These are phyloP conservation scores for Epichloe gansuensis DNA, from an alignment of 2,329 filamentous ascomycete species.

Conservation along the genomic window DNA sequence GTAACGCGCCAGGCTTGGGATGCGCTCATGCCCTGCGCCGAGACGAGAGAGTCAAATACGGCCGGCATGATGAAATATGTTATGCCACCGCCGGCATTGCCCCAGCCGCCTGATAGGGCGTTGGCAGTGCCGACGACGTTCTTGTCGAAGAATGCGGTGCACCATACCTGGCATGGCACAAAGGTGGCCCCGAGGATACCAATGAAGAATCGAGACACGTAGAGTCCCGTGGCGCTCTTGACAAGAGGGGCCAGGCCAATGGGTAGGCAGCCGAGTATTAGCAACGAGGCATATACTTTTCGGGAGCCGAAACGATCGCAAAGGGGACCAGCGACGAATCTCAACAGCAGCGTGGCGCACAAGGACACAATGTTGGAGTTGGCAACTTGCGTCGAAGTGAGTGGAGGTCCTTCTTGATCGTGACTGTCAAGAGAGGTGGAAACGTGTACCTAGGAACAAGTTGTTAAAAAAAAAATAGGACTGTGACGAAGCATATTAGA, in stretches of 20 bases:
- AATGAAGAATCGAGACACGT: conserved; percentile 65
- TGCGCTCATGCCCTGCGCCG: conserved; percentile 41
- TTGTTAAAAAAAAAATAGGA: neutral
- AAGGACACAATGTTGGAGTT: conserved; percentile 89
- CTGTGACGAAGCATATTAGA: no score
- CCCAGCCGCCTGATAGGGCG: conserved; percentile 70
- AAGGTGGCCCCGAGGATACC: conserved; percentile 68
- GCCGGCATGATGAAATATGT: conserved; percentile 93
- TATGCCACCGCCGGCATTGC: conserved; percentile 78
- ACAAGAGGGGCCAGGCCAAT: conserved; percentile 72
- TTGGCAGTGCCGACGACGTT: conserved; percentile 85
- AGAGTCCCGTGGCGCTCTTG: conserved; percentile 48
- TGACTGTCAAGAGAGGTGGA: conserved; percentile 63
- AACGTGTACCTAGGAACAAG: conserved; percentile 56
- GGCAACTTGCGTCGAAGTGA: conserved; percentile 57
- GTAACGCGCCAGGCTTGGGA: conserved; percentile 72
- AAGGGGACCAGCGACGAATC: conserved; percentile 65
- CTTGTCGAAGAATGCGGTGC: conserved; percentile 86
- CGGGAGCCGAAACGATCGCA: conserved; percentile 78
- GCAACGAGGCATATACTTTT: conserved; percentile 60
- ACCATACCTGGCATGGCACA: conserved; percentile 85
- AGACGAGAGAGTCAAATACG: conserved; percentile 65
- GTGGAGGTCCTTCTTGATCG: conserved; percentile 66
- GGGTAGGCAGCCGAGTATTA: conserved; percentile 69
- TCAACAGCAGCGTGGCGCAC: conserved; percentile 55